Evolutionary conservation across 352 stramenopile genomes (phyloP), one percentile per base, ranked within the genome.

Genomic region (Phytopythium helicoides): DNA sequence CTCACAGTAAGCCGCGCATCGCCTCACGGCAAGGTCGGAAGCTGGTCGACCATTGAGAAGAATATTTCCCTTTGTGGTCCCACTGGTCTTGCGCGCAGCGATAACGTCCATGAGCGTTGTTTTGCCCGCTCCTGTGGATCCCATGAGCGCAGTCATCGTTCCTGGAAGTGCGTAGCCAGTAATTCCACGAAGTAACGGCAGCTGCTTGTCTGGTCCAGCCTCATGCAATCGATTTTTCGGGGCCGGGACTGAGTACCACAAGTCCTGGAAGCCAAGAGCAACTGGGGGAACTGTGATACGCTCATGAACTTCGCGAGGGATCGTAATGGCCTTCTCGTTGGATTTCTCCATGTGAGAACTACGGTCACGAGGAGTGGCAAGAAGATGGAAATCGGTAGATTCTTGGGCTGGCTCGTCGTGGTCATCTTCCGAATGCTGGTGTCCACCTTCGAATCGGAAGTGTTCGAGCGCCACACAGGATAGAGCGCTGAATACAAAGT

Each of bases 111-210:
- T 73, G 21, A 73, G 26, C 3, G 56, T 73, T 9, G 64, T 73
- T 52, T 73, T 73, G 6, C 64, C 64, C 25, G 64, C 64, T 15
- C 83, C 80, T n/a, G 63, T 73, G 18, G 73, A 81, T 3, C 80
- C 81, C 70, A 88, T 88, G 1, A 89, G 57, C 1, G 80, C 79
- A 9, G 71, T 80, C 58, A 91, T 80, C 9, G 48, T 60, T 0
- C 80, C 76, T 1, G 79, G 76, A 10, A 47, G 33, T 4, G 72
- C 69, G 47, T 66, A 70, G 6, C 88, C 87, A 52, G 47, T 76
- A 5, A 96, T 66, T 46, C 71, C 76, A 42, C 91, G 89, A 18
- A 97, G 60, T 35, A 97, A 67, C 23, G 91, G 65, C 12, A 94
- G 15, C 35, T 82, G 73, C 9, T 52, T 33, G 28, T 33, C 28